Percentiles rank a stretch among this genome's conserved stretches.
These are phyloP conservation scores for Bacterosira constricta DNA, from an alignment of 108 stramenopile species.

Conservation along the genomic window DNA sequence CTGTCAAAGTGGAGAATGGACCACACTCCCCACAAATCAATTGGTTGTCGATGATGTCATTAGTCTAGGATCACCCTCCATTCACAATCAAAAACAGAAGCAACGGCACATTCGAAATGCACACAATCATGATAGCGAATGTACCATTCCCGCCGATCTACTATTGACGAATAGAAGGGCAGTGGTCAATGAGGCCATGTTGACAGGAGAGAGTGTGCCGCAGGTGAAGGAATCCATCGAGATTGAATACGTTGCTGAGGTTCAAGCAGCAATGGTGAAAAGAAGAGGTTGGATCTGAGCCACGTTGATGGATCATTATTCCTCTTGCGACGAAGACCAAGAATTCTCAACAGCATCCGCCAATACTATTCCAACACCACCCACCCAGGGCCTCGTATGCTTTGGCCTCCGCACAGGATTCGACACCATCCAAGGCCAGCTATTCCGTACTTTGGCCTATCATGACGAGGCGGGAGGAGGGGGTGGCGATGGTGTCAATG, in stretches of 20 bases:
- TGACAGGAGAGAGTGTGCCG: constrained; percentile 96
- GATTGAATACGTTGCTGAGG: no score
- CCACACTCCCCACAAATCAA: constrained; percentile 53
- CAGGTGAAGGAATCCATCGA: constrained; percentile 85
- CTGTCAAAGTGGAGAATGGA: constrained; percentile 76
- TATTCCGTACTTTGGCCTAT: constrained; percentile 95
- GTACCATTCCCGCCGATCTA: constrained; percentile 86
- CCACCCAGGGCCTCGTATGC: constrained; percentile 82
- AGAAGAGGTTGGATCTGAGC: constrained; percentile 28
- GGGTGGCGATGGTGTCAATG: constrained; percentile 72
- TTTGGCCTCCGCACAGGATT: constrained; percentile 95
- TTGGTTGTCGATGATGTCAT: constrained; percentile 94
- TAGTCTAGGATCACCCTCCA: constrained; percentile 52
- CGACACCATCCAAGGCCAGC: constrained; percentile 90
- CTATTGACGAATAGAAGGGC: constrained; percentile 84
- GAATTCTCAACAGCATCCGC: neutral
- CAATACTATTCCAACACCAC: constrained; percentile 60
- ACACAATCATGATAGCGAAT: constrained; percentile 43
- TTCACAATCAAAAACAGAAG: no score
- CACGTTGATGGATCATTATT: constrained; percentile 62
- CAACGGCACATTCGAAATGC: neutral
- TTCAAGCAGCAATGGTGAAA: neutral
- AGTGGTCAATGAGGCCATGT: constrained; percentile 96
- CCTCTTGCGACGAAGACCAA: constrained; percentile 34
- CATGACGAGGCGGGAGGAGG: constrained; percentile 59